A percentile compares a stretch with the other conserved stretches of the same genome.
Conservation (phyloP, 2,329 filamentous ascomycete genomes). For the Penicillium brevicompactum region DNA sequence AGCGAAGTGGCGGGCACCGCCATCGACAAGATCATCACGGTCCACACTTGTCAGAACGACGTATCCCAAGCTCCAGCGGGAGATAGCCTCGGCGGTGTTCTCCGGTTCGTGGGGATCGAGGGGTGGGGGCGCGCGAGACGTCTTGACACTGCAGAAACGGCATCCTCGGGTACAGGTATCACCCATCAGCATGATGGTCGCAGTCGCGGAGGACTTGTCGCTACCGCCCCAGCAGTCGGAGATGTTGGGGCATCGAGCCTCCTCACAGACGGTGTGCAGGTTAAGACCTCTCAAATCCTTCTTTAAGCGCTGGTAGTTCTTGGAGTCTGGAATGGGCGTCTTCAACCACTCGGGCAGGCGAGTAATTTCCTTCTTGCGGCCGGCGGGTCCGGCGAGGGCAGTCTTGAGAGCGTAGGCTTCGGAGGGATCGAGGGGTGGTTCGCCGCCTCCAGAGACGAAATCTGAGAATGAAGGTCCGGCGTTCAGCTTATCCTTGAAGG, state of each 20-base stretch:
- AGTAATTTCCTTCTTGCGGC: conserved; percentile 66
- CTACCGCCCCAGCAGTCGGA: conserved; percentile 96
- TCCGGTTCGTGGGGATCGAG: conserved; percentile 96
- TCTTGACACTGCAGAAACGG: conserved; percentile 97
- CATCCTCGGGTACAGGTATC: conserved; percentile 97
- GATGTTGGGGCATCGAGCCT: conserved; percentile 96
- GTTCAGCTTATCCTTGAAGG: conserved; percentile 66
- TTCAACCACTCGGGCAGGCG: conserved; percentile 93
- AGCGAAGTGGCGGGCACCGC: conserved; percentile 85
- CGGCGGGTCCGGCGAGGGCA: conserved; percentile 62
- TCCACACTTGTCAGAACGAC: conserved; percentile 94
- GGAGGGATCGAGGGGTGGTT: conserved; percentile 45
- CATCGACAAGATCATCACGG: conserved; percentile 86
- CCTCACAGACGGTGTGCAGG: conserved; percentile 95
- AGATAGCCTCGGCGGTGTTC: conserved; percentile 90
- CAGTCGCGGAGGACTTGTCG: conserved; percentile 86
- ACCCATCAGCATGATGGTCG: conserved; percentile 99
- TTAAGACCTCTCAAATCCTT: conserved; percentile 85
- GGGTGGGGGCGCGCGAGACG: conserved; percentile 71
- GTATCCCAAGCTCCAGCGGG: conserved; percentile 91
- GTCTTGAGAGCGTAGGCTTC: conserved; percentile 64
- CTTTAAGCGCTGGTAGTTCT: conserved; percentile 94
- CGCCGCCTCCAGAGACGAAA: conserved; percentile 56
- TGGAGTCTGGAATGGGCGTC: conserved; percentile 84
- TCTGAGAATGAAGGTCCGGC: conserved; percentile 65